Conservation (phyloP, 2,329 filamentous ascomycete species). For the Setomelanomma holmii region DNA sequence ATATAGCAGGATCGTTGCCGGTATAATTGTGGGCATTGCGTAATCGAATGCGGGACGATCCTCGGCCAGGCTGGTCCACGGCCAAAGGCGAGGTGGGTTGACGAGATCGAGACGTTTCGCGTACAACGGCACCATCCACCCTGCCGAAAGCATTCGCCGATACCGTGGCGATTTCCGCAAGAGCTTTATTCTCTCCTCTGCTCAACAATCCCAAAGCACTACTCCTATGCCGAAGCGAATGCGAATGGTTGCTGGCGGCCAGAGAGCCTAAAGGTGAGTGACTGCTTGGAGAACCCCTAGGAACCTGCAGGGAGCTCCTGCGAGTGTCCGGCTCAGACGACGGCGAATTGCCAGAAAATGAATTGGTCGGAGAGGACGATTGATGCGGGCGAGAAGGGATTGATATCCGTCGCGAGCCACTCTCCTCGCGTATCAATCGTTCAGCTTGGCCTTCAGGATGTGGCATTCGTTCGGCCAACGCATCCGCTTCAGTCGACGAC, state of each 20-base stretch:
- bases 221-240: conserved; percentile 55
- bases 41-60: conserved; percentile 55
- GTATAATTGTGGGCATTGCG: conserved; percentile 80
- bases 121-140: conserved; percentile 60
- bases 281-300: conserved; percentile 27
- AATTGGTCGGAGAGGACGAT: conserved; percentile 20
- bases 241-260: conserved; percentile 40
- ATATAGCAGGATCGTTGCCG: conserved; percentile 72
- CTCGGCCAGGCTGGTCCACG: conserved; percentile 39
- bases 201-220: conserved; percentile 68
- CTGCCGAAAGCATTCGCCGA: conserved; percentile 70
- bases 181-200: conserved; percentile 65
- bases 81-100: conserved; percentile 39
- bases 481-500: conserved; percentile 82
- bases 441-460: conserved; percentile 51
- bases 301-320: conserved; percentile 40
- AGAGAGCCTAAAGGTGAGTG: conserved; percentile 43
- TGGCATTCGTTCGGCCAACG: conserved; percentile 56
- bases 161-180: conserved; percentile 70
- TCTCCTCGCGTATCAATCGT: conserved; percentile 38
- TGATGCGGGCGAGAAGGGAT: conserved; percentile 32
- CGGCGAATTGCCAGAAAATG: conserved; percentile 31
- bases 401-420: conserved; percentile 22
- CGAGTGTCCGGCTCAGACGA: conserved; percentile 45
- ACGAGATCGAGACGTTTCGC: conserved; percentile 39